Percentiles rank a stretch among this genome's conserved stretches.
Conservation (phyloP, 495 filamentous ascomycete genomes). For the Penicillium silybi region DNA sequence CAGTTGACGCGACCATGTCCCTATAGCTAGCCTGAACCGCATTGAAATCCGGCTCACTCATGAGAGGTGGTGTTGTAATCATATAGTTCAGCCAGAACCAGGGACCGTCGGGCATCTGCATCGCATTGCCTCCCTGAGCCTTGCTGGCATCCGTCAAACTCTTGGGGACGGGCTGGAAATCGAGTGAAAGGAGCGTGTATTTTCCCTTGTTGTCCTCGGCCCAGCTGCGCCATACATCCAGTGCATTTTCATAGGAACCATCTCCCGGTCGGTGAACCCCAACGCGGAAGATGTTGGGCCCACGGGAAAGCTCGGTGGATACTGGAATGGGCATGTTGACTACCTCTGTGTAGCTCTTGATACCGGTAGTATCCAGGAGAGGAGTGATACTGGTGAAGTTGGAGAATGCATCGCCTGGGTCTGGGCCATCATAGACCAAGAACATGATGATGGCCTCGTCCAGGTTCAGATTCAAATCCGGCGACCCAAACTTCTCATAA, state of each 20-base stretch:
- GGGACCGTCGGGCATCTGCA: conserved; percentile 37
- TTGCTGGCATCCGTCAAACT: conserved; percentile 34
- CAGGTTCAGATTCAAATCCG: conserved; percentile 22
- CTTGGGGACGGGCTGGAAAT: conserved; percentile 31
- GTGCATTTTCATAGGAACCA: conserved; percentile 17
- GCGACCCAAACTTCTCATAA: conserved; percentile 26
- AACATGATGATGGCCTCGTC: conserved; percentile 33
- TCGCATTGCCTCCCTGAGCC: conserved; percentile 32
- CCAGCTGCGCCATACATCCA: conserved; percentile 26
- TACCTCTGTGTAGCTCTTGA: conserved; percentile 29
- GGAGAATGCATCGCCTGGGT: conserved; percentile 25
- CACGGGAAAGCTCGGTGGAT: conserved; percentile 25
- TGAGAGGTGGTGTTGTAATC: conserved; percentile 18
- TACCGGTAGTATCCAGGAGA: conserved; percentile 19
- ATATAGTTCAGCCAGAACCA: conserved; percentile 34
- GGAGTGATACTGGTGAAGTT: conserved; percentile 29
- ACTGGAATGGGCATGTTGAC: conserved; percentile 31
- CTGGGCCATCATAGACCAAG: conserved; percentile 33
- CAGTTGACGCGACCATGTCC: conserved; percentile 22
- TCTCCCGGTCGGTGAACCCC: conserved; percentile 28
- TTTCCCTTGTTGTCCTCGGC: conserved; percentile 27
- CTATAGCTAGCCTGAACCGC: conserved; percentile 29
- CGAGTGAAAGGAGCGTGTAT: conserved; percentile 27
- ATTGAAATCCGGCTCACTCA: conserved; percentile 25
- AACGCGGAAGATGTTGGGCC: conserved; percentile 32